Conservation (phyloP, 228 moss, liverwort and hornwort species). For the Sphagnum fallax region DNA sequence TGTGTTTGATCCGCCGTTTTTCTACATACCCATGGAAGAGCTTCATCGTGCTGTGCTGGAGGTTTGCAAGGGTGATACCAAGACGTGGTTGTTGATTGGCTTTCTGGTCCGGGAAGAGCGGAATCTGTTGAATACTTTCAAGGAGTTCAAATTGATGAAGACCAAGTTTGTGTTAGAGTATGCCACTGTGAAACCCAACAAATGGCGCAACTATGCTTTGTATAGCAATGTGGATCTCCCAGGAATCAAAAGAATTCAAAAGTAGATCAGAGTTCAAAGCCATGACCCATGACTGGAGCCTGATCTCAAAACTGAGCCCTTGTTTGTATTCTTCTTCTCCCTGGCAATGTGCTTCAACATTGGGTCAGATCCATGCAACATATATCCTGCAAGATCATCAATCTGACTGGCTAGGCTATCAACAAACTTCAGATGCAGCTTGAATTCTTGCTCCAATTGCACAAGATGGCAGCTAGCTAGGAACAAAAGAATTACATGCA, state of each 20-base stretch:
- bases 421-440: too few species aligned
- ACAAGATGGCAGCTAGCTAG: too few species aligned
- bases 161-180: constrained; percentile 68
- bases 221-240: constrained; percentile 70
- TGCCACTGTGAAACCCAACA: constrained; percentile 62
- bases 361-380: too few species aligned
- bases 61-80: constrained; percentile 52
- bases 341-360: too few species aligned
- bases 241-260: constrained; percentile 49
- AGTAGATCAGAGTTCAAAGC: not conserved
- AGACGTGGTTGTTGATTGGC: constrained; percentile 45
- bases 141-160: constrained; percentile 40
- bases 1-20: constrained; percentile 64
- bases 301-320: too few species aligned
- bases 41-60: constrained; percentile 50
- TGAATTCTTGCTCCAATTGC: too few species aligned
- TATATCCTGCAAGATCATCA: too few species aligned
- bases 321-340: too few species aligned
- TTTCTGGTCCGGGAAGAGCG: constrained; percentile 59
- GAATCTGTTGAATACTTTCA: constrained; percentile 33
- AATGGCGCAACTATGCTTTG: constrained; percentile 70
- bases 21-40: constrained; percentile 59
- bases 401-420: too few species aligned
- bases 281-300: too few species aligned
- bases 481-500: too few species aligned